Conservation (phyloP, 345 rosid species). For the Salix viminalis region DNA sequence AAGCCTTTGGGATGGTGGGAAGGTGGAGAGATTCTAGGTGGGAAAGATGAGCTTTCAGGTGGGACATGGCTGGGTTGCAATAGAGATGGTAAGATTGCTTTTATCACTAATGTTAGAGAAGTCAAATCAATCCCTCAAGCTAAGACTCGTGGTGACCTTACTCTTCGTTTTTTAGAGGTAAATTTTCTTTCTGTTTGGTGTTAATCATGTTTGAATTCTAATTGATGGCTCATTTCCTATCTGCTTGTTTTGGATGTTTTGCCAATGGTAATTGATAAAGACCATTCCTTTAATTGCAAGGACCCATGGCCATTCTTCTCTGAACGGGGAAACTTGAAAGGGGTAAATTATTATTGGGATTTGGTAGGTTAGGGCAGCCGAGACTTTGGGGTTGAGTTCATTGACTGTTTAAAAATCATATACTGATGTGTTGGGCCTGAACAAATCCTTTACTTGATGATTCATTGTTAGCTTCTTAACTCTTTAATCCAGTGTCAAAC, state of each 20-base stretch:
- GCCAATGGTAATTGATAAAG: too few relatives aligned
- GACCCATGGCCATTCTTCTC: too few relatives aligned
- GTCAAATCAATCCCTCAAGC: conserved; percentile 30
- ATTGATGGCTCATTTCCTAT: background rate
- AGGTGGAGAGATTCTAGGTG: conserved; percentile 58
- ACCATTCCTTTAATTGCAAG: too few relatives aligned
- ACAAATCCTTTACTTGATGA: background rate
- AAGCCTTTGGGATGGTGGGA: conserved; percentile 69
- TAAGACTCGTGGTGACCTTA: conserved; percentile 61
- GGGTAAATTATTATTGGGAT: too few relatives aligned
- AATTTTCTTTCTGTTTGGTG: background rate
- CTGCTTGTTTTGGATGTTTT: background rate
- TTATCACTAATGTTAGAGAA: conserved; percentile 68
- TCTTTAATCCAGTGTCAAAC: background rate
- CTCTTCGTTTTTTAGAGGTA: conserved; percentile 65
- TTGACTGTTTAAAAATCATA: too few relatives aligned
- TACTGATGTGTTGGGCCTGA: background rate
- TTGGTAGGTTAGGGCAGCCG: too few relatives aligned
- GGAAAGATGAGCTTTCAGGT: conserved; percentile 65
- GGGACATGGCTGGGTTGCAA: conserved; percentile 83
- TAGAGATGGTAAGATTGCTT: conserved; percentile 55
- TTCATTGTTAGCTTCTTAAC: background rate
- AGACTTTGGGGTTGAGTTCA: too few relatives aligned
- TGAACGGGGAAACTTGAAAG: too few relatives aligned
- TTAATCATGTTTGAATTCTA: too few relatives aligned